Evolutionary conservation across 176 grass and related monocot species (phyloP).

Genomic region (Hyparrhenia diplandra): DNA sequence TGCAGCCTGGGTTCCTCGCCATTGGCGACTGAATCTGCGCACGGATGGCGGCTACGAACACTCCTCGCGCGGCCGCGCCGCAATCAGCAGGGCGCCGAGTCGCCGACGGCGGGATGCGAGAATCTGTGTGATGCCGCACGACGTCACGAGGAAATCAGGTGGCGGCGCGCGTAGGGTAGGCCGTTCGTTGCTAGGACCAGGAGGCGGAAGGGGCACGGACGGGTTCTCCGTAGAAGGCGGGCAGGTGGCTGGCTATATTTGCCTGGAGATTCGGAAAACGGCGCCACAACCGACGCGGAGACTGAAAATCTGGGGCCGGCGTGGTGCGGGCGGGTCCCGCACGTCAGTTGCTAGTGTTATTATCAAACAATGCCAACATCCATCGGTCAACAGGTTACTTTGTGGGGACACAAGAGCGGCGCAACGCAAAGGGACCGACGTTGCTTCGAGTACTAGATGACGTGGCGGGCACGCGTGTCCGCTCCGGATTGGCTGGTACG

Average conservation of each 20-base stretch:
- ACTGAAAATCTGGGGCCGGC: not conserved
- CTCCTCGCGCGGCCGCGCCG: not conserved
- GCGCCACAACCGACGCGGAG: not conserved
- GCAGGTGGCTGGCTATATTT: not conserved
- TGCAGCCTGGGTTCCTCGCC: slow-evolving; percentile 45
- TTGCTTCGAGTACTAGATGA: not conserved
- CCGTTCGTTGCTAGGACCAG: not conserved
- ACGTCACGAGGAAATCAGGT: not conserved
- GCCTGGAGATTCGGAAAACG: slow-evolving; percentile 9
- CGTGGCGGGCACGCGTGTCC: not conserved
- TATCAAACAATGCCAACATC: no score
- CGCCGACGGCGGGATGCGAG: not conserved
- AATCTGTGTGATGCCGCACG: not conserved
- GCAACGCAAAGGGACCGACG: not conserved
- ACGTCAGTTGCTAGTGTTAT: not conserved
- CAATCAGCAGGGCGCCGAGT: not conserved
- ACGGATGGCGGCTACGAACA: not conserved
- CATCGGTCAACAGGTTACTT: not conserved
- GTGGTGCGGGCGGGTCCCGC: not conserved
- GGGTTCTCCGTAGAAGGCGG: not conserved
- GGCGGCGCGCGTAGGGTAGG: not conserved
- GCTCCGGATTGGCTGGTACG: not conserved
- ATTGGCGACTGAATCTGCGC: slow-evolving; percentile 21
- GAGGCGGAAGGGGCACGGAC: not conserved
- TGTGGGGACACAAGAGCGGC: not conserved